phyloP scores from a whole-genome alignment of 2,329 filamentous ascomycete genomes.

The Cercospora zeae-maydis region DNA sequence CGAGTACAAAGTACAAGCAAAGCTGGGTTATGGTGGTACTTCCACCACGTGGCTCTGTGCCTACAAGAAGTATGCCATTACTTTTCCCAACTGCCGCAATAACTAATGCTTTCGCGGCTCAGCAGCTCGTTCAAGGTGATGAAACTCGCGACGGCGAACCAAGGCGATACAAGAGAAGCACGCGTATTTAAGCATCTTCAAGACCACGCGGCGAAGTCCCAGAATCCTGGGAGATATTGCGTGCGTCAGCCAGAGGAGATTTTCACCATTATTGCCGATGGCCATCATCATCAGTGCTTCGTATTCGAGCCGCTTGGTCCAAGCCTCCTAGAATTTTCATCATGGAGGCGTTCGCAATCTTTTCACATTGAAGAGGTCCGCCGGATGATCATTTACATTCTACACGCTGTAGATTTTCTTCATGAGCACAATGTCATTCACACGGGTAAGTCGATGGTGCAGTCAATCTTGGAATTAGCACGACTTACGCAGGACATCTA shows the following conservation, averaged over 20 bases:
- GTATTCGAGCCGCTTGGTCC: slow-evolving; percentile 1
- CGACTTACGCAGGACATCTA: not conserved
- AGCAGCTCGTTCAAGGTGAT: not conserved
- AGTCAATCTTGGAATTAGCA: not conserved
- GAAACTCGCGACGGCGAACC: not conserved
- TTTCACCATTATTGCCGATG: not conserved
- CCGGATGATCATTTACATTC: slow-evolving; percentile 1
- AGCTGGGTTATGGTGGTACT: slow-evolving; percentile 12
- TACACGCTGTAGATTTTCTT: slow-evolving; percentile 4
- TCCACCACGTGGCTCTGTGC: slow-evolving; percentile 15
- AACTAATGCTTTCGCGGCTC: not conserved
- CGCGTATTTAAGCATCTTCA: not conserved
- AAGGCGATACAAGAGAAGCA: not conserved
- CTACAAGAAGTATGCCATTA: slow-evolving; percentile 2
- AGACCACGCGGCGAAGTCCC: not conserved
- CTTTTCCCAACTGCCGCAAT: not conserved
- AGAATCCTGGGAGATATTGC: not conserved
- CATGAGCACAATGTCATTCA: slow-evolving; percentile 1
- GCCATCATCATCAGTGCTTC: not conserved
- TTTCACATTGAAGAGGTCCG: not conserved
- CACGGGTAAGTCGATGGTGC: not conserved
- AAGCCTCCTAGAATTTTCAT: slow-evolving; percentile 1
- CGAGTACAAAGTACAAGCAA: slow-evolving; percentile 11
- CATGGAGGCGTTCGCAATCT: not conserved
- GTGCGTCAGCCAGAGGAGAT: not conserved